Conservation (phyloP, 164 flowering plant genomes). For the Cinnamomum micranthum region DNA sequence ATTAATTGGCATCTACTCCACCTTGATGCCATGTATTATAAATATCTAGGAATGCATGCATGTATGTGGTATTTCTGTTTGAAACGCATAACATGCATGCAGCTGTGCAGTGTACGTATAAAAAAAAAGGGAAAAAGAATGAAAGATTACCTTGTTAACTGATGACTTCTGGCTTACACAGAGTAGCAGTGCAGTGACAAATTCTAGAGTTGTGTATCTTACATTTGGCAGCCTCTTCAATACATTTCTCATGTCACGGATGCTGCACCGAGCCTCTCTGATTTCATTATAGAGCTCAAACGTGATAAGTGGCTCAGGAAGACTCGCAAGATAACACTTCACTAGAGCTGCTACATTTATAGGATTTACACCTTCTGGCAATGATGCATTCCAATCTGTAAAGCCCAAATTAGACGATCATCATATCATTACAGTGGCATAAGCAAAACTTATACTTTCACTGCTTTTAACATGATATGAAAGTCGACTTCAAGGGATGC, state of each 20-base stretch:
- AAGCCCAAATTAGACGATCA: slow-evolving; percentile 1
- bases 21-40: too few species aligned
- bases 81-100: not conserved
- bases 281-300: slow-evolving; percentile 71
- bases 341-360: slow-evolving; percentile 60
- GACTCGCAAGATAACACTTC: slow-evolving; percentile 85
- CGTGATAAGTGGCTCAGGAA: slow-evolving; percentile 85
- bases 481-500: slow-evolving; percentile 6
- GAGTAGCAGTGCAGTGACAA: slow-evolving; percentile 73
- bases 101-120: not conserved
- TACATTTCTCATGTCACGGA: slow-evolving; percentile 52
- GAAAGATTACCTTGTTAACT: slow-evolving; percentile 65
- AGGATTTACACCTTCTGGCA: slow-evolving; percentile 70
- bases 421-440: not conserved
- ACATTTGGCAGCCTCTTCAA: slow-evolving; percentile 81
- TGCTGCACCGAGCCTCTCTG: slow-evolving; percentile 68
- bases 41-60: not conserved
- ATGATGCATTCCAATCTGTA: slow-evolving; percentile 64
- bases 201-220: slow-evolving; percentile 82
- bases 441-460: slow-evolving; percentile 1
- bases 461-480: slow-evolving; percentile 1
- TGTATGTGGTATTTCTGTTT: not conserved
- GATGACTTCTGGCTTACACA: slow-evolving; percentile 80
- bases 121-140: not conserved
- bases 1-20: not conserved